Percentiles rank a stretch among this genome's conserved stretches.
These are phyloP conservation scores for Helminthosporium solani DNA, from an alignment of 2,329 filamentous ascomycete genomes.

Conservation along the genomic window DNA sequence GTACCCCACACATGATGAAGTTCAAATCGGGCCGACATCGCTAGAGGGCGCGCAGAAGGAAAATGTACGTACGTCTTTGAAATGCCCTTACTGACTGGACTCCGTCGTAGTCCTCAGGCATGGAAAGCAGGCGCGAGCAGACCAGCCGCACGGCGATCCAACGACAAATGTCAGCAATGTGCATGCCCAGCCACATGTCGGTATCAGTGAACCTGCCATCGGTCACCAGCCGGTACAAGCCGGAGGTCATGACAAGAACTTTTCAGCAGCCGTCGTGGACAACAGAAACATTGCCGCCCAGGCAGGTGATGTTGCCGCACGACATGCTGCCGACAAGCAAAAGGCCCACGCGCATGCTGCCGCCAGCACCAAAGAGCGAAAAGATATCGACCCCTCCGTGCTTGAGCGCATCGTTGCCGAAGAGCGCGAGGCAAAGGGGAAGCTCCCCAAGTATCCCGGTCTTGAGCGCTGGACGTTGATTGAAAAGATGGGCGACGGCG, in stretches of 20 bases:
- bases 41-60: too few species aligned
- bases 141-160: conserved; percentile 59
- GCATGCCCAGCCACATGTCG: conserved; percentile 62
- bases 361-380: conserved; percentile 52
- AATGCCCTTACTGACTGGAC: too few species aligned
- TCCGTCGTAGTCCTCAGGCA: conserved; percentile 70
- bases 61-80: too few species aligned
- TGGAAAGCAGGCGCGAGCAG: conserved; percentile 86
- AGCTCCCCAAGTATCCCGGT: conserved; percentile 82
- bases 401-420: conserved; percentile 86
- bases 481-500: conserved; percentile 98
- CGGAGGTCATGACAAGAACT: conserved; percentile 53
- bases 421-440: conserved; percentile 81
- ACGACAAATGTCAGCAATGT: conserved; percentile 64
- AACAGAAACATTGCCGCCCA: conserved; percentile 67
- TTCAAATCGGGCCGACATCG: too few species aligned
- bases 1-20: too few species aligned
- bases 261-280: conserved; percentile 62
- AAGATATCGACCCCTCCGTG: conserved; percentile 60
- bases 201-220: conserved; percentile 59
- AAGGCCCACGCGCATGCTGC: conserved; percentile 49
- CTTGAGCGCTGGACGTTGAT: conserved; percentile 81
- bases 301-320: conserved; percentile 65
- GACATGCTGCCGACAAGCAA: conserved; percentile 63
- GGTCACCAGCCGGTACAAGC: conserved; percentile 58